These are phyloP conservation scores for Biancaea sappan DNA, from an alignment of 306 rosid genomes.

Conservation along the genomic window DNA sequence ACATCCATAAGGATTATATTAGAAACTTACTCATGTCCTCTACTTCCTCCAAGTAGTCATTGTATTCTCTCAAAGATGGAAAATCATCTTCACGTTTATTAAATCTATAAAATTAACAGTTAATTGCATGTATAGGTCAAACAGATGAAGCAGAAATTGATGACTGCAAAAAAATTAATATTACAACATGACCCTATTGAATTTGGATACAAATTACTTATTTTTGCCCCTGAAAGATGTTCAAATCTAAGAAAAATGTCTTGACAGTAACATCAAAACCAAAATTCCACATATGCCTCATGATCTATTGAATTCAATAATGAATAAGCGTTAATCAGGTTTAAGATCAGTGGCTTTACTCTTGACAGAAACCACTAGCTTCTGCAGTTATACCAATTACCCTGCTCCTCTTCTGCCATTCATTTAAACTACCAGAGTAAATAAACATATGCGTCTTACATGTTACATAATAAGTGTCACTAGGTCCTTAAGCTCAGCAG, in stretches of 20 bases:
- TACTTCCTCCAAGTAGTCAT: conserved; percentile 94
- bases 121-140: not conserved
- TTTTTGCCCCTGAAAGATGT: not conserved
- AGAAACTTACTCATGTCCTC: conserved; percentile 82
- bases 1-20: not conserved
- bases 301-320: not conserved
- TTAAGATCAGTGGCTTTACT: not conserved
- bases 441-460: not conserved
- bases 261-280: conserved; percentile 5
- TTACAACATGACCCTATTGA: conserved; percentile 16
- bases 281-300: not conserved
- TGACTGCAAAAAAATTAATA: conserved; percentile 19
- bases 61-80: conserved; percentile 78
- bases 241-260: not conserved
- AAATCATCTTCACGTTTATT: conserved; percentile 91
- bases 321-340: conserved; percentile 9
- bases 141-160: conserved; percentile 9
- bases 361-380: not conserved
- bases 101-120: conserved; percentile 50
- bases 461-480: not conserved
- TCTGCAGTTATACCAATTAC: not conserved
- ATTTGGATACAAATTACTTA: conserved; percentile 6
- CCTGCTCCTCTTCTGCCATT: not conserved
- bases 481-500: conserved; percentile 20
- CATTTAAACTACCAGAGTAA: not conserved